A percentile compares a stretch with the other conserved stretches of the same genome.
These are phyloP conservation scores for Podaxis sp. DNA, from an alignment of 768 basidiomycete genomes.

Conservation along the genomic window DNA sequence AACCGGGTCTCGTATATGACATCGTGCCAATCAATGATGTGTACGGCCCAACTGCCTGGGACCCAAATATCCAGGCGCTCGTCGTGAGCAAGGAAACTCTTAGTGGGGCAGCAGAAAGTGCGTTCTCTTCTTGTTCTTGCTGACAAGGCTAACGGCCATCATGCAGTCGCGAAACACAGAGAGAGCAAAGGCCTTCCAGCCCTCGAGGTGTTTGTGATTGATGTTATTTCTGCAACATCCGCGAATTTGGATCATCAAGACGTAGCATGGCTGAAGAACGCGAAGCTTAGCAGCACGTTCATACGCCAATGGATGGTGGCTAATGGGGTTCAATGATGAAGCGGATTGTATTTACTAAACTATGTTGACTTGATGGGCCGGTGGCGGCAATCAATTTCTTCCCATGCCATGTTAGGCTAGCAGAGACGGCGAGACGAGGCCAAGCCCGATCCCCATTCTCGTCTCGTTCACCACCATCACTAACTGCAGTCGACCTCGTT, in stretches of 20 bases:
- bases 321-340: constrained; percentile 17
- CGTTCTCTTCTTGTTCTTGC: constrained; percentile 26
- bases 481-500: constrained; percentile 6
- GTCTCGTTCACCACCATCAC: background rate
- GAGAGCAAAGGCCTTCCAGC: constrained; percentile 52
- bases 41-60: constrained; percentile 87
- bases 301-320: constrained; percentile 85
- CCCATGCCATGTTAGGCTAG: background rate
- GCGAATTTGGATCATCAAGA: constrained; percentile 63
- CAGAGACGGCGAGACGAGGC: background rate
- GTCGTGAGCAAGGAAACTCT: constrained; percentile 91
- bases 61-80: constrained; percentile 86
- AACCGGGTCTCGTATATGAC: constrained; percentile 61
- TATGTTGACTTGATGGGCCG: background rate
- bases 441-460: background rate
- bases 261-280: constrained; percentile 62
- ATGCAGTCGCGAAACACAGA: constrained; percentile 63
- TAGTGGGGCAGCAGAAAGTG: constrained; percentile 71
- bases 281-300: constrained; percentile 94
- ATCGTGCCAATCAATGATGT: constrained; percentile 80
- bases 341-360: background rate
- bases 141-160: background rate
- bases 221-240: constrained; percentile 78
- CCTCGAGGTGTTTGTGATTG: constrained; percentile 75
- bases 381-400: background rate